Base-by-base conservation (phyloP, 192 early-diverging fungal genomes). In the Dimargaris cristalligena region DNA sequence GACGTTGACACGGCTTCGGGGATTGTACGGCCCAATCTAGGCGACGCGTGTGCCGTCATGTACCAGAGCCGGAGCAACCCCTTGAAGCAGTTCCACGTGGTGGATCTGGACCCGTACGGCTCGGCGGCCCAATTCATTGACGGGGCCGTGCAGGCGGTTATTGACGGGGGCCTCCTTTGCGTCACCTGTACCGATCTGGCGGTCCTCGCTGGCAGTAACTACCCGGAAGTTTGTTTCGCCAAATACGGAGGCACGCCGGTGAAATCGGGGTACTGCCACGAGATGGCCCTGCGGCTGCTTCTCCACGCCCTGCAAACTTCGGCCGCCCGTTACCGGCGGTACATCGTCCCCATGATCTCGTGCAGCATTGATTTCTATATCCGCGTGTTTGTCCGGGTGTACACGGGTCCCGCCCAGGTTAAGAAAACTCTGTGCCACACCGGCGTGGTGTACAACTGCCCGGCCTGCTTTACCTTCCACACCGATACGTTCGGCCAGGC, bases 341-440 rank as follows among this genome's bases (percentile, higher is more conserved):
- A 79, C 51, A 92, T 99, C 62, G 84, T 82, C 29, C 94, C 94
- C 14, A 71, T 99, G 58, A 72, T 90, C 8, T 88, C 88, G 28
- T 87, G 87, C 60, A 92, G 90, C 71, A 99, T 99, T 32, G 96
- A 99, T 69, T 99, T 94, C 64, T 99, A 99, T 67, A 78, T 97
- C 26, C 80, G 96, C 44, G 79, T 99, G 13, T 99, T 99, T 76
- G 89, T 99, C 33, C 80, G 88, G 18, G 89, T 99, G 6, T 77
- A 81, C 52, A 74, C 80, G 33, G 87, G 81, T 23, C 71, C 92
- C 0, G 62, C 74, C 25, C 60, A 84, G 64, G 80, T 84, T 35
- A 97, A 97, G 66, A 75, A 77, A 52, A 72, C 80, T 18, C 82
- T 84, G 20, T 90, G 86, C 64, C 89, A 94, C 67, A 81, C 88